Evolutionary conservation across 148 eudicot genomes (phyloP), one percentile per base, ranked within the genome.

Genomic region (Rhododendron ovatum): DNA sequence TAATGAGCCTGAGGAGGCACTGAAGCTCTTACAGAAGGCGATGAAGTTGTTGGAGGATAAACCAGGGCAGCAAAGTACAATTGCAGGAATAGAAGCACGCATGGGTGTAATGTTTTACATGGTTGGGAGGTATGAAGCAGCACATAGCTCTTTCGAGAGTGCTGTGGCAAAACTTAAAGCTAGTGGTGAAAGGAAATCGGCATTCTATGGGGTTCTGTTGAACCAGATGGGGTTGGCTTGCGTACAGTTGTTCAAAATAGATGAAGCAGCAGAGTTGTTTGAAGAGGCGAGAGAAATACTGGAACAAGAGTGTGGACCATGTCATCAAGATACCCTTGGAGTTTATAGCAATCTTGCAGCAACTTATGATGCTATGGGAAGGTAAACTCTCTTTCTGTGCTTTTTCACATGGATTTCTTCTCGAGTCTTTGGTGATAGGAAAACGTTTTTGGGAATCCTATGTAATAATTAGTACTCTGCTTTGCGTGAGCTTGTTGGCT

Each of bases 331-430:
- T 86, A 95, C 99, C 33, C 95, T 97, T 84, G 99, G 99, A 75
- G 98, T 97, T n/a, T 97, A 97, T 81, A 94, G 98, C 90, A 97
- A 97, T 88, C 98, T 97, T 86, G 99, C 99, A 57, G 99, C 98
- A 33, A 95, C 99, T 80, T 97, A 97, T 88, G 99, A 95, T 90
- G 98, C 99, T 79, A 86, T 94, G 98, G 99, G 99, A 89, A 95
- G 99, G 99, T 97, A 92, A 87, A 77, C 83, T 82, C 8, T 75
- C 45, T 18, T 43, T 35, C 35, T 43, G 17, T 2, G 24, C 24
- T 75, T 33, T 59, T 51, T 71, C 47, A 30, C 7, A 18, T 41
- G 35, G 57, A 55, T 0, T 84, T 51, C 57, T 18, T 15, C 71
- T 71, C 20, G 22, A 59, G 39, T 69, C 78, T 86, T 77, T 22